A percentile compares a stretch with the other conserved stretches of the same genome.
These are phyloP conservation scores for Cornus suecica DNA, from an alignment of 148 eudicot species.

Conservation along the genomic window DNA sequence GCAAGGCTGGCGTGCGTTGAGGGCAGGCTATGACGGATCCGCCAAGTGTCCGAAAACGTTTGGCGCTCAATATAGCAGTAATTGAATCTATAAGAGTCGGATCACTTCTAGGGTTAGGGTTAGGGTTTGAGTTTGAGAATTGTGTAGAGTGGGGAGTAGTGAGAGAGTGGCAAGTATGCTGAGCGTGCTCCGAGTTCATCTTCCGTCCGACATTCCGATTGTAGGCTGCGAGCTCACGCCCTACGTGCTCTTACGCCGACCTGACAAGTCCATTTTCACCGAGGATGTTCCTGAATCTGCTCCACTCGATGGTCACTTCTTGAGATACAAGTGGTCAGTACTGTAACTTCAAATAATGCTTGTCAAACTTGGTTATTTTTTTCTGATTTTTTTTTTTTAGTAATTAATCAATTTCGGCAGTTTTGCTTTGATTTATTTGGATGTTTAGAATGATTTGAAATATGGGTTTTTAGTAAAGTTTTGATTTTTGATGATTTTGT, in stretches of 20 bases:
- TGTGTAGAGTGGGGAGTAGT: constrained; percentile 10
- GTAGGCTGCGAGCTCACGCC: constrained; percentile 97
- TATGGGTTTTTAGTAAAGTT: too few species aligned
- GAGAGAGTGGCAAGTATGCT: constrained; percentile 56
- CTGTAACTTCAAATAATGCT: not conserved
- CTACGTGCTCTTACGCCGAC: constrained; percentile 65
- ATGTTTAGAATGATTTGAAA: not conserved
- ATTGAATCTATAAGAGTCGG: not conserved
- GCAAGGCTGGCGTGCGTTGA: constrained; percentile 65
- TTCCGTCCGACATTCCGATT: constrained; percentile 96
- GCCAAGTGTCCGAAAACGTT: constrained; percentile 57
- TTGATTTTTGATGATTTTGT: too few species aligned
- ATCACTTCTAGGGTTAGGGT: constrained; percentile 26
- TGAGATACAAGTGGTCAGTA: constrained; percentile 83
- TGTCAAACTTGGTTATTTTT: not conserved
- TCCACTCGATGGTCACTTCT: constrained; percentile 77
- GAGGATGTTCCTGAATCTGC: constrained; percentile 79
- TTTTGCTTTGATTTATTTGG: constrained; percentile 1
- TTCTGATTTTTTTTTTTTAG: not conserved
- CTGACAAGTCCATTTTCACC: constrained; percentile 55
- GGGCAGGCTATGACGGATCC: constrained; percentile 74
- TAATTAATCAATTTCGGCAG: not conserved
- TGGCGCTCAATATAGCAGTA: constrained; percentile 4
- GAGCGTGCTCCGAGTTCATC: constrained; percentile 82
- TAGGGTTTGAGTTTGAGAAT: constrained; percentile 24